phyloP scores from a whole-genome alignment of 495 filamentous ascomycete species.

The Hypoxylon crocopeplum region DNA sequence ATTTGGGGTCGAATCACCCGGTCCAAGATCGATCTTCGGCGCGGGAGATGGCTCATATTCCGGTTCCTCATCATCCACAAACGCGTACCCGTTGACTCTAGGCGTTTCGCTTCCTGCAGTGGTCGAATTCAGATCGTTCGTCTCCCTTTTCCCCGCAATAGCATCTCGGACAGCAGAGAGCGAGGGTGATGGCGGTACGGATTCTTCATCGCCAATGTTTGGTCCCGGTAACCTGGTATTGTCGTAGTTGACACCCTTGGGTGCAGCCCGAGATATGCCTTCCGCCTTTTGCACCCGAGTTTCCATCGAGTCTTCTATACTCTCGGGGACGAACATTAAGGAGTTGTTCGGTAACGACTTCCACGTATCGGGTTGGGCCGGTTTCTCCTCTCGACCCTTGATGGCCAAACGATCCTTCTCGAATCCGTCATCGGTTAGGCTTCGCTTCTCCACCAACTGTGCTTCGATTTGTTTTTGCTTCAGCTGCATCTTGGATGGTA shows the following conservation, averaged over 20 bases:
- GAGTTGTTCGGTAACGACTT: conserved; percentile 75
- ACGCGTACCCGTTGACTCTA: conserved; percentile 88
- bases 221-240: conserved; percentile 76
- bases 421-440: conserved; percentile 58
- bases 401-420: conserved; percentile 62
- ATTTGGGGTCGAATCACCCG: conserved; percentile 69
- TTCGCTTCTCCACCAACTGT: conserved; percentile 62
- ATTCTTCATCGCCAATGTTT: conserved; percentile 27
- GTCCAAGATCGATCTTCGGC: conserved; percentile 59
- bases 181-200: conserved; percentile 74
- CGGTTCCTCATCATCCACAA: conserved; percentile 82
- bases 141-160: conserved; percentile 75
- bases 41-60: conserved; percentile 42
- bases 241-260: conserved; percentile 78
- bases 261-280: conserved; percentile 72
- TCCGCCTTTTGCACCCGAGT: conserved; percentile 73
- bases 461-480: conserved; percentile 75
- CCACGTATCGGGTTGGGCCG: conserved; percentile 81
- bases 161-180: conserved; percentile 86
- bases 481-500: conserved; percentile 84
- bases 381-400: conserved; percentile 69
- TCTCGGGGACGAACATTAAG: conserved; percentile 86
- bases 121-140: conserved; percentile 69
- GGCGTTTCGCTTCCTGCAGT: conserved; percentile 76
- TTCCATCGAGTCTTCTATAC: conserved; percentile 70